Conservation (phyloP, 192 early-diverging fungal species). For the Coemansia asiatica region DNA sequence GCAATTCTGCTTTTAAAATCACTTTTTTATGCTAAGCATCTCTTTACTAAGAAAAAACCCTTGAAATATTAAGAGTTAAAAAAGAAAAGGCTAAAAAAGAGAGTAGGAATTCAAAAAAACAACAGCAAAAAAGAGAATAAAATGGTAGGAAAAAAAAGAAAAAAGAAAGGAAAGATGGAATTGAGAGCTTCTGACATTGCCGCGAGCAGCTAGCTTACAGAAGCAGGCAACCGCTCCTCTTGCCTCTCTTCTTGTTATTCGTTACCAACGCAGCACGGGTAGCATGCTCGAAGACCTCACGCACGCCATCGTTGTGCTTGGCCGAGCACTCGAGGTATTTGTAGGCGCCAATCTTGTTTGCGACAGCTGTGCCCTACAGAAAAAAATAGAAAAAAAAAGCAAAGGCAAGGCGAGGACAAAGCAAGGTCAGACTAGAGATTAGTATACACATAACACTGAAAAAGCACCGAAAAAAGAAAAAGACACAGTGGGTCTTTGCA, state of each 20-base stretch:
- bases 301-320: slow-evolving; percentile 71
- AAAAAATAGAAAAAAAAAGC: slow-evolving; percentile 8
- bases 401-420: slow-evolving; percentile 18
- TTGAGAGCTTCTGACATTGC: background rate
- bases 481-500: background rate
- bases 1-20: too few relatives aligned
- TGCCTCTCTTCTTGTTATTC: slow-evolving; percentile 39
- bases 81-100: background rate
- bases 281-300: slow-evolving; percentile 82
- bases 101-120: background rate
- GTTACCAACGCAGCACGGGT: slow-evolving; percentile 78
- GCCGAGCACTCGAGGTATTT: slow-evolving; percentile 89
- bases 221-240: slow-evolving; percentile 44
- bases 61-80: background rate
- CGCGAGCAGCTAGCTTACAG: slow-evolving; percentile 21
- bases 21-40: background rate
- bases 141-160: slow-evolving; percentile 3
- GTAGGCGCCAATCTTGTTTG: slow-evolving; percentile 81
- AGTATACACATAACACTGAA: background rate
- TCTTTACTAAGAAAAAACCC: background rate
- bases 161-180: slow-evolving; percentile 5
- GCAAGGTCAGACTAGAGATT: background rate
- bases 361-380: slow-evolving; percentile 69
- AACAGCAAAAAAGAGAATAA: background rate
- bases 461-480: background rate